Evolutionary conservation across 2,329 filamentous ascomycete genomes (phyloP).

Genomic region (Scytalidium sp.): DNA sequence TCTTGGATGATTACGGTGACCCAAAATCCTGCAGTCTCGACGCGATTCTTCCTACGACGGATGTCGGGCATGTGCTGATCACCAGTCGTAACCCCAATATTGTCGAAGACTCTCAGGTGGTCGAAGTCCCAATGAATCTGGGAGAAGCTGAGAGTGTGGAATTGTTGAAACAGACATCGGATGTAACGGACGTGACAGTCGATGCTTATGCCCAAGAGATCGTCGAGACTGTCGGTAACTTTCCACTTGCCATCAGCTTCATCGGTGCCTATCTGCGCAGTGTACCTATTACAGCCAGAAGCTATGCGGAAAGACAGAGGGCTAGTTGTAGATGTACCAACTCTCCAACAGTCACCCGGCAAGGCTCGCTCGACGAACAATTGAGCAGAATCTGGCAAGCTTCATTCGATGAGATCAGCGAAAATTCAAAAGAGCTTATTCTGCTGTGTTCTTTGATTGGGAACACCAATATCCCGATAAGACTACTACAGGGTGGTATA

Average conservation of each 20-base stretch:
- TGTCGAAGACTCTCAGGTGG: not conserved
- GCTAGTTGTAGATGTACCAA: no score
- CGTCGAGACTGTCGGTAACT: not conserved
- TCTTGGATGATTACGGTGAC: not conserved
- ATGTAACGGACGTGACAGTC: no score
- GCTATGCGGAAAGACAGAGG: not conserved
- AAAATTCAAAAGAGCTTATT: not conserved
- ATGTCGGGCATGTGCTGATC: not conserved
- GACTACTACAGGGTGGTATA: not conserved
- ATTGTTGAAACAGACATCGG: not conserved
- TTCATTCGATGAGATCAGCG: not conserved
- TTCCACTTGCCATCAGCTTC: not conserved
- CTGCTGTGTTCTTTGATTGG: not conserved
- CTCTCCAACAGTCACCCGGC: no score
- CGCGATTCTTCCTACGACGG: not conserved
- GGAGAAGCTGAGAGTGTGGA: not conserved
- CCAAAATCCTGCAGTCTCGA: not conserved
- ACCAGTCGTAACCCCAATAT: not conserved
- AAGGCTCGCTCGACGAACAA: not conserved
- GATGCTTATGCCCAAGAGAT: not conserved
- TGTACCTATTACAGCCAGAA: not conserved
- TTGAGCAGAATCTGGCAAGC: not conserved
- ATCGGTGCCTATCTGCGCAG: not conserved
- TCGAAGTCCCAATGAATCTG: not conserved
- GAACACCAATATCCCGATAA: not conserved